These are phyloP conservation scores for Cardamine chenopodiifolia DNA, from an alignment of 345 rosid species.

Conservation along the genomic window DNA sequence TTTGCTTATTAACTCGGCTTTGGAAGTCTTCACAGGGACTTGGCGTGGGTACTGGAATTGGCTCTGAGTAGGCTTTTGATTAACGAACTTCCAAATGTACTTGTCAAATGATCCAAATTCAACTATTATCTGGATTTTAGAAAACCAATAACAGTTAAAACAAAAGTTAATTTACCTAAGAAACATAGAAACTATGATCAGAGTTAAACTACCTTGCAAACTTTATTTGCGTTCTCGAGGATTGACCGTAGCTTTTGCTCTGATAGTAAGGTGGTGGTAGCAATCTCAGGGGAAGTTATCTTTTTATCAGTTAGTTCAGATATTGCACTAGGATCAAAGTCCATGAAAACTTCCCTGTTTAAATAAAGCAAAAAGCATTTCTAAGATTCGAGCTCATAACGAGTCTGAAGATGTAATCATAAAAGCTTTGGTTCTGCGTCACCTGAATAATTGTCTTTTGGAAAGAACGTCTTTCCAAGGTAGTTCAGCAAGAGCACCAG, in stretches of 20 bases:
- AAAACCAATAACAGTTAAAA: background rate
- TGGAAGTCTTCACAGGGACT: slow-evolving; percentile 74
- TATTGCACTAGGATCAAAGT: slow-evolving; percentile 69
- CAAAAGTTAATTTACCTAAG: background rate
- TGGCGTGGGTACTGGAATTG: slow-evolving; percentile 75
- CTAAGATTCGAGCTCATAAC: background rate
- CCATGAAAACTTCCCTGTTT: slow-evolving; percentile 76
- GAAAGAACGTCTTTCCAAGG: slow-evolving; percentile 79
- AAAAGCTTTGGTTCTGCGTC: slow-evolving; percentile 26
- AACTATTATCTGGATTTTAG: slow-evolving; percentile 52
- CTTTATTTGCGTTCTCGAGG: slow-evolving; percentile 76
- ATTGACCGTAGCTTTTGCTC: slow-evolving; percentile 73
- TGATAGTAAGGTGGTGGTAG: slow-evolving; percentile 60
- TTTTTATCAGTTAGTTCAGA: slow-evolving; percentile 65
- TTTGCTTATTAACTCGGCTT: slow-evolving; percentile 81
- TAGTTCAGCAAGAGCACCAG: slow-evolving; percentile 83
- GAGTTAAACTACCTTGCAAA: slow-evolving; percentile 56
- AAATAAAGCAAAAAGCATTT: slow-evolving; percentile 7
- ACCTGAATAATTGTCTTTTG: slow-evolving; percentile 76
- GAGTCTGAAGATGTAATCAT: background rate
- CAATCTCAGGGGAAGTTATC: slow-evolving; percentile 57
- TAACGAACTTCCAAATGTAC: slow-evolving; percentile 84
- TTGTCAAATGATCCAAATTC: slow-evolving; percentile 81
- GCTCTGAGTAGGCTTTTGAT: slow-evolving; percentile 63
- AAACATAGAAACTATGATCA: slow-evolving; percentile 8